Evolutionary conservation across 1,284 basidiomycete genomes (phyloP).

Genomic region (Melampsora occidentalis): DNA sequence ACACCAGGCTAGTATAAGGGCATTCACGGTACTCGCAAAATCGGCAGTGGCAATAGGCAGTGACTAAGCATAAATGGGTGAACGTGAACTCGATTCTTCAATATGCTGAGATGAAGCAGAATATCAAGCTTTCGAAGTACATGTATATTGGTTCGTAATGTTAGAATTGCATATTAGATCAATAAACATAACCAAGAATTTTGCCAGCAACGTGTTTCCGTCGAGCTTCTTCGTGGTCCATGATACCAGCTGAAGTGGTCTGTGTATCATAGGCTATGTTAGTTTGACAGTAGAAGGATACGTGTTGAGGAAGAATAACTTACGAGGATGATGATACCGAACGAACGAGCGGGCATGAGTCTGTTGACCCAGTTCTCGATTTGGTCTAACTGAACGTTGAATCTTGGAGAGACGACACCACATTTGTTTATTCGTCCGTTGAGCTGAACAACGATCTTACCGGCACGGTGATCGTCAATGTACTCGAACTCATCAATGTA

Average conservation of each 20-base stretch:
- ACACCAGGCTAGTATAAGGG: too few relatives aligned
- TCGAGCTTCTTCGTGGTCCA: slow-evolving; percentile 99
- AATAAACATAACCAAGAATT: slow-evolving; percentile 54
- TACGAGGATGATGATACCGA: slow-evolving; percentile 52
- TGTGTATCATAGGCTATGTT: slow-evolving; percentile 50
- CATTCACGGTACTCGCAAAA: too few relatives aligned
- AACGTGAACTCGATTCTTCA: too few relatives aligned
- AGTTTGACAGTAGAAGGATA: slow-evolving; percentile 51
- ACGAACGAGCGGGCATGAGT: slow-evolving; percentile 51
- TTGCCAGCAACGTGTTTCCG: slow-evolving; percentile 96
- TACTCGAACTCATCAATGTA: slow-evolving; percentile 99
- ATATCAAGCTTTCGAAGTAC: too few relatives aligned
- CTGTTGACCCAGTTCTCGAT: slow-evolving; percentile 74
- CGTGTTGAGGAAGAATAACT: slow-evolving; percentile 77
- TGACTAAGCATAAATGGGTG: too few relatives aligned
- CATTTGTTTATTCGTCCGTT: slow-evolving; percentile 97
- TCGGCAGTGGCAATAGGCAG: too few relatives aligned
- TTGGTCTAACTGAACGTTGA: slow-evolving; percentile 89
- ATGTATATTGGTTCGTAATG: neutral
- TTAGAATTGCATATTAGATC: slow-evolving; percentile 10
- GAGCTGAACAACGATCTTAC: slow-evolving; percentile 97
- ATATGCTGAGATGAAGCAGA: too few relatives aligned
- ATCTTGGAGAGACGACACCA: slow-evolving; percentile 96
- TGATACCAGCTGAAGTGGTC: slow-evolving; percentile 97
- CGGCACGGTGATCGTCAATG: slow-evolving; percentile 97